These are phyloP conservation scores for Exophiala bonariae DNA, from an alignment of 2,329 filamentous ascomycete genomes.

Conservation along the genomic window DNA sequence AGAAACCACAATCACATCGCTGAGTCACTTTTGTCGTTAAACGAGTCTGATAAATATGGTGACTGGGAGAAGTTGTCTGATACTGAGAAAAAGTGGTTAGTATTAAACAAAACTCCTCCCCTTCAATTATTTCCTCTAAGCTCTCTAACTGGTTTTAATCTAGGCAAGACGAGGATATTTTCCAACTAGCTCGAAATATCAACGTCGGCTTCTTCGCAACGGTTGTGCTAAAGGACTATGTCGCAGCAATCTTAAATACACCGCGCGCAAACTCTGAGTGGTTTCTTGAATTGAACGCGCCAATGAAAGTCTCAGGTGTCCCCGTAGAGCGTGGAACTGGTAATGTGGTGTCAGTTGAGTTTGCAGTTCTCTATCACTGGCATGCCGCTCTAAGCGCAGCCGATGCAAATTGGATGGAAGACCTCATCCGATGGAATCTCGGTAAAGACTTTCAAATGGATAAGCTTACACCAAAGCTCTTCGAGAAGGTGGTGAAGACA, in stretches of 20 bases:
- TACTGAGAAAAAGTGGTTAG: conserved; percentile 40
- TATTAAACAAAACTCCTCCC: too few species aligned
- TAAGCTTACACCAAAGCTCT: conserved; percentile 43
- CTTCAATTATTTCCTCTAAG: conserved; percentile 22
- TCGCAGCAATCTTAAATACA: conserved; percentile 48
- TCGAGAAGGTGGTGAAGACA: conserved; percentile 42
- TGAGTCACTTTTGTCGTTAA: conserved; percentile 40
- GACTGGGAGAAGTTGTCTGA: conserved; percentile 40
- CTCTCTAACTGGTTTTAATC: conserved; percentile 2
- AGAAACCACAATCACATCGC: conserved; percentile 49
- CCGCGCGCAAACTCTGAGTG: conserved; percentile 47
- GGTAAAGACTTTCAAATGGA: conserved; percentile 45
- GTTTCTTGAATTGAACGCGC: conserved; percentile 45
- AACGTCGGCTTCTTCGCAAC: conserved; percentile 50
- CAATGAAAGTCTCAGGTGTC: conserved; percentile 43
- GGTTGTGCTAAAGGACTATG: conserved; percentile 48
- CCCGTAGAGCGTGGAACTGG: conserved; percentile 45
- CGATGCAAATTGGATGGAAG: conserved; percentile 49
- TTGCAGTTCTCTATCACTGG: conserved; percentile 50
- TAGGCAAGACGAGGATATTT: conserved; percentile 51
- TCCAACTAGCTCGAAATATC: conserved; percentile 48
- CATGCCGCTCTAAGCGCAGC: conserved; percentile 46
- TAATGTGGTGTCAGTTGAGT: conserved; percentile 48
- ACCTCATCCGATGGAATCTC: conserved; percentile 34
- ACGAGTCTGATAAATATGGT: conserved; percentile 46